A percentile compares a stretch with the other conserved stretches of the same genome.
Evolutionary conservation across 805 yeast species (phyloP).

Genomic region (Saccharomyces kudriavzevii): DNA sequence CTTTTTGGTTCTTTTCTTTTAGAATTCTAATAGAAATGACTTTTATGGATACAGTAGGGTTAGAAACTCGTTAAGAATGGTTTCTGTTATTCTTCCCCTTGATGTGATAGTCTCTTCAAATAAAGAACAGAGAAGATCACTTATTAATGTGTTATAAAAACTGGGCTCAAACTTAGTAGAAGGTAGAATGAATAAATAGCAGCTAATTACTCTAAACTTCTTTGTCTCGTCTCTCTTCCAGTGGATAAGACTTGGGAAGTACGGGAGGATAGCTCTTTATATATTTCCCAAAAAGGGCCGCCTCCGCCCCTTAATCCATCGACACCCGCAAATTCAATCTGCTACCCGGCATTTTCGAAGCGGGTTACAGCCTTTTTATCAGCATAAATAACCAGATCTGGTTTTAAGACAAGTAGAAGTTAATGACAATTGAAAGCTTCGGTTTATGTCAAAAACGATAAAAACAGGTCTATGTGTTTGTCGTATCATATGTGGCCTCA

Average conservation of each 20-base stretch:
- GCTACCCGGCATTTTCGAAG: not conserved
- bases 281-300: not conserved
- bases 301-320: not conserved
- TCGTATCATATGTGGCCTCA: not conserved
- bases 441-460: no score
- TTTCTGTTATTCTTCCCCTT: not conserved
- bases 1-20: not conserved
- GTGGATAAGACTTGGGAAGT: not conserved
- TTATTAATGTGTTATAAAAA: not conserved
- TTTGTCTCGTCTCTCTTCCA: not conserved
- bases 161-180: not conserved
- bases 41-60: not conserved
- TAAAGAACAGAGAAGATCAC: not conserved
- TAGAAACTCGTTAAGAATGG: not conserved
- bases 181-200: not conserved
- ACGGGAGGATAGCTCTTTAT: not conserved
- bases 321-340: not conserved
- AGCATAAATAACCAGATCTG: no score
- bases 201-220: not conserved
- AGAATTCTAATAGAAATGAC: not conserved
- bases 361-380: not conserved
- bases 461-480: not conserved
- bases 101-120: not conserved
- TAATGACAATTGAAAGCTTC: no score
- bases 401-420: no score